Evolutionary conservation across 1,139 yeast species (phyloP), one percentile per base, ranked within the genome.

Genomic region (Suhomyces atakaporum): DNA sequence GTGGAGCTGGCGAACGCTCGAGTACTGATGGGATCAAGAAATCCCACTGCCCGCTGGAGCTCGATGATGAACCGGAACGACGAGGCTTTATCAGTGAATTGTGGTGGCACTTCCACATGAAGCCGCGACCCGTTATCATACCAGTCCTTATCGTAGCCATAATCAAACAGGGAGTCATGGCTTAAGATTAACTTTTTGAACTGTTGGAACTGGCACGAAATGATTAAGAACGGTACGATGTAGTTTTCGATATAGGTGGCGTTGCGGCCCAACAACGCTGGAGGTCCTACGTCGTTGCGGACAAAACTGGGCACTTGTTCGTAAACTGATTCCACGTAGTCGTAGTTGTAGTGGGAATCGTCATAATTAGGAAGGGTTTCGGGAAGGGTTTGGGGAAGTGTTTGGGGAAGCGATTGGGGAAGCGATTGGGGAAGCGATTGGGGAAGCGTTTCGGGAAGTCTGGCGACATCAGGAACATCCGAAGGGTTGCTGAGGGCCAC

Each of bases 1-100:
- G 50, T 46, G 1, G 54, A 59, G 28, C 54, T 49, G 7, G 56
- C 47, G 36, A 54, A 63, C 35, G 57, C 46, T 33, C 69, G 45
- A 2, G 51, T 38, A 32, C 43, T 38, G 25, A 31, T 16, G 16
- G 43, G 18, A 7, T 45, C 38, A 16, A 60, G 44, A 37, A 52
- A 62, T 4, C 51, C 61, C 4, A 56, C 35, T 4, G 50, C 33
- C 35, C 56, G 45, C 30, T 58, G 64, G 12, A 62, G 29, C 36
- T 58, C 63, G 3, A 44, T 40, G 5, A 55, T 33, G 30, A 50
- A 57, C 48, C 58, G 53, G 28, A 39, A 39, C 12, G 45, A 36
- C 11, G 35, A 33, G 3, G 18, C 22, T 12, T 14, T 16, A 7
- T 46, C 47, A 7, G 35, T 42, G 16, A 23, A 31, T 10, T 36